Base-by-base conservation (phyloP, 2,329 filamentous ascomycete genomes). In the Phaeomoniella chlamydospora region DNA sequence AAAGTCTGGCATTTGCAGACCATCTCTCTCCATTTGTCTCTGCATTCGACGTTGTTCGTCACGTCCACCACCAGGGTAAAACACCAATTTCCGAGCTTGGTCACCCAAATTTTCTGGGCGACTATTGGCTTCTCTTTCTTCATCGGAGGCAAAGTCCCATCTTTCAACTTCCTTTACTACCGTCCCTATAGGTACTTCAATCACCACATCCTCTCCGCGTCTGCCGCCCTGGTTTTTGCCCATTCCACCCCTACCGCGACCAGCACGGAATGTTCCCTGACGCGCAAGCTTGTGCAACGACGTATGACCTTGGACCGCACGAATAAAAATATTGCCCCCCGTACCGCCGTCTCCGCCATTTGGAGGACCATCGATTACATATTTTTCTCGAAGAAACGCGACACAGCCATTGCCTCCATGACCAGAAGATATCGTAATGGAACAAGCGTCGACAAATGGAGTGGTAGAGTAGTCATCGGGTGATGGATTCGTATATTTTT, bases 261-360 rank as follows among this genome's bases (percentile, higher is more conserved):
- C 54, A 15, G 62, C 62, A 41, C 57, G 59, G 34, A 66, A 58
- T 37, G 85, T 72, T 2, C 83, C 76, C 45, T 79, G 68, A 29
- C 88, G 70, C 1, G 84, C 80, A 6, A 98, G 67, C 60, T 94
- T 96, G 61, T 96, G 87, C 41, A 98, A 62, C 36, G 85, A 94
- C 0, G 86, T 96, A 58, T 96, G 82, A 40, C 86, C 85, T 37
- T 81, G 77, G 2, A 93, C 76, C 5, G 90, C 87, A 59, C 96
- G 88, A 39, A 98, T 92, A 56, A 93, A 96, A 45, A 98, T 68
- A 49, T 81, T 92, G 29, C 90, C 90, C 42, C 90, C 90, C 38
- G 76, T 80, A 3, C 90, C 90, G 30, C 90, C 90, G 53, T 98
- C 86, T 40, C 90, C 90, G 34, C 90, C 90, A 56, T 98, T 96